phyloP scores from a whole-genome alignment of 2,329 filamentous ascomycete genomes.

The Orbilia blumenaviensis region DNA sequence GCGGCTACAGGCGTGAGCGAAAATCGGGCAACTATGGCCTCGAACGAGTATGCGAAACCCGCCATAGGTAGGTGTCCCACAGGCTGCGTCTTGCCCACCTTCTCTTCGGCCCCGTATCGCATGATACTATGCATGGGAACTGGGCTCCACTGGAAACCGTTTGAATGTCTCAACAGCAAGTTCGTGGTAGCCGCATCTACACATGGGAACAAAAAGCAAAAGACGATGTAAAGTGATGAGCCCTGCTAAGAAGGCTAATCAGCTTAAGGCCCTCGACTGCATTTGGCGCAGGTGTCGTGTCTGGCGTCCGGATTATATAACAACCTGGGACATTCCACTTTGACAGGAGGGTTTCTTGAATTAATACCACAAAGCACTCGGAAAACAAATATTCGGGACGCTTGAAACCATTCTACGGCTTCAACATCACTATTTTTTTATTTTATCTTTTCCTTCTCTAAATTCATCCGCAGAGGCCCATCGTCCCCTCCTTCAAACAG shows the following conservation, averaged over 20 bases:
- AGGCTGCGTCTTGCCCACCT: slow-evolving; percentile 12
- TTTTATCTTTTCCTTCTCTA: background rate
- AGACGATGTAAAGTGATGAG: slow-evolving; percentile 22
- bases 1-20: slow-evolving; percentile 42
- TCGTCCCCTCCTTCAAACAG: background rate
- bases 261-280: slow-evolving; percentile 25
- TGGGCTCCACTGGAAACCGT: slow-evolving; percentile 18
- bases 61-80: slow-evolving; percentile 1
- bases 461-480: background rate
- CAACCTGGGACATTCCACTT: slow-evolving; percentile 49
- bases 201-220: slow-evolving; percentile 45
- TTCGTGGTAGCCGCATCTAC: slow-evolving; percentile 39
- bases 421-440: background rate
- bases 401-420: background rate
- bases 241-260: slow-evolving; percentile 42
- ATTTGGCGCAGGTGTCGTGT: slow-evolving; percentile 29
- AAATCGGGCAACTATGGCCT: slow-evolving; percentile 1
- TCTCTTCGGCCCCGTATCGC: slow-evolving; percentile 25
- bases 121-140: slow-evolving; percentile 23
- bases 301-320: slow-evolving; percentile 47
- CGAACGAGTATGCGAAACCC: slow-evolving; percentile 31
- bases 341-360: slow-evolving; percentile 28
- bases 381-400: background rate
- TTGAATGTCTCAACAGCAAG: slow-evolving; percentile 14
- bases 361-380: slow-evolving; percentile 22